Evolutionary conservation across 192 early-diverging fungal species (phyloP), one percentile per base, ranked within the genome.

Genomic region (Entomortierella chlamydospora): DNA sequence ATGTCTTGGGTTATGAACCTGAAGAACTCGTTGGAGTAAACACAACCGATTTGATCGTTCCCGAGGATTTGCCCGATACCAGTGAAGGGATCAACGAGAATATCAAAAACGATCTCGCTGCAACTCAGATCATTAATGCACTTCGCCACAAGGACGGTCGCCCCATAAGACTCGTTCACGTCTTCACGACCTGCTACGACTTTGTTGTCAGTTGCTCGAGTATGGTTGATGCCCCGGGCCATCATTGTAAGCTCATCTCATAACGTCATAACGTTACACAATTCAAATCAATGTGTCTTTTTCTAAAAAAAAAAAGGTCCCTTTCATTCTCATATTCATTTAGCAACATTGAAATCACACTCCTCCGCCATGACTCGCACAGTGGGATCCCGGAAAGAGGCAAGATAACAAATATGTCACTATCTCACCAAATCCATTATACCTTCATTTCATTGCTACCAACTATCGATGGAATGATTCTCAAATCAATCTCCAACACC

Each of bases 1-100:
- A 86, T 13, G 67, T 73, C 12, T 71, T 86, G 18, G 85, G 85
- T 2, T 86, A 66, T 45, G 52, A 51, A 0, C 71, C 74, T 17
- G 67, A 83, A n/a, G 85, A 86, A 23, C 15, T 86, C 26, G 29
- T 84, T 1, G 83, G 81, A 3, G 43, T 37, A 18, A 43, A 41
- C 1, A 65, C 59, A 25, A 84, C 82, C 30, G 47, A 70, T 1
- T 39, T 82, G 45, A 42, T 80, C 18, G 68, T 81, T 53, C 74
- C 73, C 4, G 66, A 74, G 25, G 83, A 84, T 23, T 26, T 63
- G 4, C 20, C n/a, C 0, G 20, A 51, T 8, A 47, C 73, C 4
- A 25, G 43, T 10, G 57, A 37, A 2, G 51, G 82, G 5, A 70
- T 84, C 54, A 54, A 67, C 12, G 70, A 71, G 22, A 42, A 71